Conservation (phyloP, 768 basidiomycete species). For the Tricholoma furcatifolium region DNA sequence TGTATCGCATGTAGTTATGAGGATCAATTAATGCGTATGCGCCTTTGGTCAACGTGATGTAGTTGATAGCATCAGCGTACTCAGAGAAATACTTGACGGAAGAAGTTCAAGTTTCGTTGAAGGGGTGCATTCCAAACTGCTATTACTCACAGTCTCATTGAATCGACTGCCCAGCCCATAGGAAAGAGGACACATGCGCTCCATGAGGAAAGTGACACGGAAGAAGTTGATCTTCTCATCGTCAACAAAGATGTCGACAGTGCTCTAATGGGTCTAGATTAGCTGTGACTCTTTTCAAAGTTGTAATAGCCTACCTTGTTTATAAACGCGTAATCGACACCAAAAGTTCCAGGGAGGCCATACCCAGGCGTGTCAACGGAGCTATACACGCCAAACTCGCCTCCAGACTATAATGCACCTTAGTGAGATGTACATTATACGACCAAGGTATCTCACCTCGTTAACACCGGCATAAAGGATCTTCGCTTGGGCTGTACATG, state of each 20-base stretch:
- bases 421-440: neutral
- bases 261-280: constrained; percentile 25
- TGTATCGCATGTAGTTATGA: constrained; percentile 50
- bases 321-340: constrained; percentile 44
- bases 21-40: constrained; percentile 45
- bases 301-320: constrained; percentile 33
- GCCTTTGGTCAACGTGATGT: constrained; percentile 40
- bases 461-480: constrained; percentile 47
- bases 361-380: constrained; percentile 30
- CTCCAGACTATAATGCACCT: constrained; percentile 36
- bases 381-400: constrained; percentile 44
- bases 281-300: no score
- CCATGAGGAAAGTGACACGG: constrained; percentile 49
- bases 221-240: constrained; percentile 49
- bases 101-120: neutral
- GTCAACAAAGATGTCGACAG: constrained; percentile 46
- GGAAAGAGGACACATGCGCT: constrained; percentile 39
- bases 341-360: constrained; percentile 44
- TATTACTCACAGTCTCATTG: constrained; percentile 39
- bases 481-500: constrained; percentile 19
- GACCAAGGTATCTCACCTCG: constrained; percentile 27
- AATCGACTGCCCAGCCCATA: constrained; percentile 40
- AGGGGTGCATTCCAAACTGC: neutral
- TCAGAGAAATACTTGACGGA: constrained; percentile 37
- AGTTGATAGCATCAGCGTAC: constrained; percentile 41